Conservation (phyloP, 495 filamentous ascomycete species). For the Achaetomiella virescens region DNA sequence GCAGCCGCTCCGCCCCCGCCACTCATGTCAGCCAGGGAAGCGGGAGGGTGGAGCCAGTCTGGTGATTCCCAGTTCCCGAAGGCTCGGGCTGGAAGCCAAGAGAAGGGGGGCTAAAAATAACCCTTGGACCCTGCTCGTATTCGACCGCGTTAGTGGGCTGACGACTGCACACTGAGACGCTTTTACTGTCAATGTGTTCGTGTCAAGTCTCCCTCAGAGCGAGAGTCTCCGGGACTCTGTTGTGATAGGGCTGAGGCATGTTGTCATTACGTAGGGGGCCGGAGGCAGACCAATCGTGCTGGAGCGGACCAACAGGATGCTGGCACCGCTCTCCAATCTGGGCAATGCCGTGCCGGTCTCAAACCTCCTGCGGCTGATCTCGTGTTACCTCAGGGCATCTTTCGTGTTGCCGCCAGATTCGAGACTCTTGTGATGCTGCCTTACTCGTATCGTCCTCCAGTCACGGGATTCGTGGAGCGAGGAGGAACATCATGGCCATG, state of each 20-base stretch:
- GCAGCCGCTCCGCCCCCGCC: background rate
- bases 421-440: background rate
- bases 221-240: background rate
- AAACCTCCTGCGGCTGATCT: background rate
- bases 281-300: constrained; percentile 1
- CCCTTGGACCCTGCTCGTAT: background rate
- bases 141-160: background rate
- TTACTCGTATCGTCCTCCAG: constrained; percentile 1
- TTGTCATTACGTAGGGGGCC: background rate
- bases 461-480: background rate
- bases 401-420: background rate
- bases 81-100: background rate
- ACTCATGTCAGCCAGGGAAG: background rate
- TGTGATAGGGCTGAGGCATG: background rate
- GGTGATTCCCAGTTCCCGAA: background rate
- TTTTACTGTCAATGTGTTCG: background rate
- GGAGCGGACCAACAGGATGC: background rate
- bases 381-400: background rate
- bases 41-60: background rate
- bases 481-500: background rate
- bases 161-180: background rate
- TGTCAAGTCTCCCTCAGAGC: background rate
- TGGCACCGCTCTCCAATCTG: background rate
- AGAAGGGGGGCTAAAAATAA: background rate
- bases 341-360: background rate